These are phyloP conservation scores for Colletotrichum falcatum DNA, from an alignment of 2,329 filamentous ascomycete species.

Conservation along the genomic window DNA sequence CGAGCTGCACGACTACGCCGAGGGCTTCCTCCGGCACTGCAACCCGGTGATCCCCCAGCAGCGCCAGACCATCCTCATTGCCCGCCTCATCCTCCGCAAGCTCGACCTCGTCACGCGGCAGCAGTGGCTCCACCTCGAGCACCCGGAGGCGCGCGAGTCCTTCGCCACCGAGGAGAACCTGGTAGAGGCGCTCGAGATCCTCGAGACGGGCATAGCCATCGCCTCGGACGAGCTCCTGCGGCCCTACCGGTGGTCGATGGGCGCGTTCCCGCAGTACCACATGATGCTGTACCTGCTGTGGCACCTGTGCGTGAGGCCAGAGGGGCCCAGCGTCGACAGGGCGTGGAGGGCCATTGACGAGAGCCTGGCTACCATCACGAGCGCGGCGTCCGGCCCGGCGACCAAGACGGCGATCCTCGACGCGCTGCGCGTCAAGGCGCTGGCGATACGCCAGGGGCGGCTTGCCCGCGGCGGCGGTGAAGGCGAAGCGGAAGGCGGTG, in stretches of 20 bases:
- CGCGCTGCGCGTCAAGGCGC: constrained; percentile 49
- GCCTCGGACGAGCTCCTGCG: constrained; percentile 52
- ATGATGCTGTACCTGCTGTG: constrained; percentile 58
- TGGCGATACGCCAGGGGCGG: constrained; percentile 41
- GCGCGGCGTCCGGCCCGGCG: constrained; percentile 40
- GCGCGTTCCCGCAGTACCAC: constrained; percentile 58
- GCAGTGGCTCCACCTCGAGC: constrained; percentile 44
- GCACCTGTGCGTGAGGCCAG: constrained; percentile 55
- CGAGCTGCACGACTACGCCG: constrained; percentile 57
- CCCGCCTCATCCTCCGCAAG: constrained; percentile 50
- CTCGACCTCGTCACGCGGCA: constrained; percentile 51
- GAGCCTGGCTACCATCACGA: constrained; percentile 25
- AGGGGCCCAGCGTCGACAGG: constrained; percentile 46
- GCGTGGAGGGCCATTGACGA: constrained; percentile 49
- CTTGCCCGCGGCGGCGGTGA: background rate
- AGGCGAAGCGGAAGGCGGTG: background rate
- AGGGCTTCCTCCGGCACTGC: constrained; percentile 61
- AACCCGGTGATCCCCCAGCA: constrained; percentile 65
- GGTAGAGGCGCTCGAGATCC: constrained; percentile 47
- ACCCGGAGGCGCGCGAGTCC: constrained; percentile 40
- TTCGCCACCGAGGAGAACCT: constrained; percentile 51
- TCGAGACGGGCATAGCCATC: constrained; percentile 49
- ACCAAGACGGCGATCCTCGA: constrained; percentile 49
- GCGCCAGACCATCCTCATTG: constrained; percentile 47
- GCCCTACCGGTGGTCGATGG: constrained; percentile 53